Conservation (phyloP, 768 basidiomycete species). For the Suillus brevipes region DNA sequence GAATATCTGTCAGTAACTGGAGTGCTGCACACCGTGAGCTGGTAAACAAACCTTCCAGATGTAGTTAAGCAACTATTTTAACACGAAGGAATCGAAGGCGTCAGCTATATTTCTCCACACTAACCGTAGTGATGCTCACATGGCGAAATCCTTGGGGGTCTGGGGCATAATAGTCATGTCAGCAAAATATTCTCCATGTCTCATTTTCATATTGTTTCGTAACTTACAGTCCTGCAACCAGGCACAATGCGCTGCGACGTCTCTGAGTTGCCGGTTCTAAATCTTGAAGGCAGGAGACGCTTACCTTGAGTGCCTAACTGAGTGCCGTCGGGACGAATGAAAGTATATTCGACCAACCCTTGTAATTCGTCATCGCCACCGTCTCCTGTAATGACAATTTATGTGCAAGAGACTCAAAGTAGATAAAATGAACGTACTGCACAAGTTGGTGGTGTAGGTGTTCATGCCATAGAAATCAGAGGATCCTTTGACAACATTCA, state of each 20-base stretch:
- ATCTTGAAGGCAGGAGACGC: constrained; percentile 11
- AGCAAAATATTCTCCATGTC: constrained; percentile 1
- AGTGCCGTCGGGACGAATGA: constrained; percentile 62
- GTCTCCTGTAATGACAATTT: constrained; percentile 40
- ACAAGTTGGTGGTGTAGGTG: constrained; percentile 68
- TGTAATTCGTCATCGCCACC: constrained; percentile 67
- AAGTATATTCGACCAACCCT: constrained; percentile 58
- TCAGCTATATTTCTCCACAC: neutral
- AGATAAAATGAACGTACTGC: constrained; percentile 39
- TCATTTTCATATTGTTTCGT: neutral
- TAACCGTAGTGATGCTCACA: constrained; percentile 28
- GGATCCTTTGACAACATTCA: constrained; percentile 57
- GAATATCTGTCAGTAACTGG: constrained; percentile 7
- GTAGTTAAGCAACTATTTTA: constrained; percentile 58
- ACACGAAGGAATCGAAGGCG: neutral
- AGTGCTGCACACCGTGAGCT: neutral
- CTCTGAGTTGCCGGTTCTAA: neutral
- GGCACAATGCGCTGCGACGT: constrained; percentile 51
- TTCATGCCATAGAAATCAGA: constrained; percentile 77
- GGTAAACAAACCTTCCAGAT: constrained; percentile 55
- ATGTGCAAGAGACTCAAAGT: neutral
- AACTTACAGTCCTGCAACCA: constrained; percentile 67
- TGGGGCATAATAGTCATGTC: constrained; percentile 19
- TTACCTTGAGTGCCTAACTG: constrained; percentile 63
- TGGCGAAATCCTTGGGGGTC: constrained; percentile 69